phyloP scores from a whole-genome alignment of 2,329 filamentous ascomycete species.

The Stagonosporopsis tanaceti region DNA sequence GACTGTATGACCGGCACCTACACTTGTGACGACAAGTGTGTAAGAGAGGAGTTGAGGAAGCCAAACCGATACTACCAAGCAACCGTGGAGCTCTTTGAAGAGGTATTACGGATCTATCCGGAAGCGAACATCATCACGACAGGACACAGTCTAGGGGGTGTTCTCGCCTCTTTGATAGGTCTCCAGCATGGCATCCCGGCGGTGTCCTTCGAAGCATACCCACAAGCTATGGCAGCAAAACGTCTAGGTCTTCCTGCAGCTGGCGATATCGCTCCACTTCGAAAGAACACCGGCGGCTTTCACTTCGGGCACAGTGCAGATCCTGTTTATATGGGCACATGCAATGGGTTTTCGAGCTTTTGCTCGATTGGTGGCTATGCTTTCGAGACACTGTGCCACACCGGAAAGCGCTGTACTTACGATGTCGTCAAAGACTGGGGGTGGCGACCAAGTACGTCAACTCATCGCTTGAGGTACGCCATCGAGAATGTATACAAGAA shows the following conservation, averaged over 20 bases:
- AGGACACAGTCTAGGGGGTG: conserved; percentile 47
- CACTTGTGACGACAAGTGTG: conserved; percentile 46
- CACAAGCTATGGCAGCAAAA: conserved; percentile 46
- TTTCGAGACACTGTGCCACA: conserved; percentile 48
- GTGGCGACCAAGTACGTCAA: conserved; percentile 46
- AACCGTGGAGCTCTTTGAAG: conserved; percentile 44
- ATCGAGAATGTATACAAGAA: conserved; percentile 48
- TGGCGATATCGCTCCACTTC: conserved; percentile 40
- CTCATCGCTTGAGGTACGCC: conserved; percentile 44
- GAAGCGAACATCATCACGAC: conserved; percentile 45
- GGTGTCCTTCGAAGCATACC: conserved; percentile 47
- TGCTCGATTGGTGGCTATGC: conserved; percentile 49
- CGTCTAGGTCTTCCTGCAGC: conserved; percentile 43
- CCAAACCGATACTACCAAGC: conserved; percentile 46
- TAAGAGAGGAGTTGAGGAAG: conserved; percentile 40
- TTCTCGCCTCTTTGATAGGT: conserved; percentile 46
- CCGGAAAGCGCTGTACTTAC: conserved; percentile 46
- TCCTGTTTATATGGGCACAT: conserved; percentile 49
- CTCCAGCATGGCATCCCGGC: conserved; percentile 44
- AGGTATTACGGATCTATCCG: conserved; percentile 45
- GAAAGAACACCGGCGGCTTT: conserved; percentile 46
- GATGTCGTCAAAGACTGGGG: conserved; percentile 50
- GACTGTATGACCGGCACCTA: conserved; percentile 48
- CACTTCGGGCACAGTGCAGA: conserved; percentile 49
- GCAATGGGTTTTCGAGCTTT: conserved; percentile 46